Evolutionary conservation across 2,329 filamentous ascomycete genomes (phyloP), one percentile per base, ranked within the genome.

Genomic region (Dothideomycetes sp.): DNA sequence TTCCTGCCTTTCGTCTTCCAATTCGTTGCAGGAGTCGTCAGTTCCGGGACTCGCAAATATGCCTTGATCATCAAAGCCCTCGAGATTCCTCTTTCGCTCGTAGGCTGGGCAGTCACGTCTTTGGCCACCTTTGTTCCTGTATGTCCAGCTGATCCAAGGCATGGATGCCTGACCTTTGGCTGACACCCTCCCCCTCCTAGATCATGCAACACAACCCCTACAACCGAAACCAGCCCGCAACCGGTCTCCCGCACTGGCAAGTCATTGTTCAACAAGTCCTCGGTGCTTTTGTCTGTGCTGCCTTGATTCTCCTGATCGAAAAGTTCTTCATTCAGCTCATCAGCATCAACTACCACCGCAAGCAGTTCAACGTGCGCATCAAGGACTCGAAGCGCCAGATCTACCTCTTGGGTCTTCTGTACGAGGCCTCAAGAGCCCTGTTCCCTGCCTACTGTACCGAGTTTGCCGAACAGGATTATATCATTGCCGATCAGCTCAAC

Each of bases 381-480:
- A 84, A 85, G 60, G 80, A 86, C 29, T 94, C 87, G 17, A 96
- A 98, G 68, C 81, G 77, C 43, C 84, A 89, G 50, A 75, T 96
- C 33, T 74, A 78, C 55, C 74, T 96, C 2, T 70, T 98, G 2
- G 80, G 84, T 13, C 67, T 91, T 20, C 77, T 98, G 41, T 95
- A 93, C 60, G 88, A 96, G 49, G 87, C 88, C 15, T 95, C 89
- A 3, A 76, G 87, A 39, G 73, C 78, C 4, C 70, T 96, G 36
- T 98, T 96, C 56, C 91, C 91, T 18, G 82, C 87, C 64, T 94
- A 94, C 65, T 94, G 87, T 63, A 72, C 70, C 17, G 89, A 96
- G 53, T 96, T 98, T 53, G 71, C 74, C 13, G 84, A 95, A 17
- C 91, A 96, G 58, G 91, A 98, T 61, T 84, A 88, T 57, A 71